phyloP scores from a whole-genome alignment of 768 basidiomycete species.

The Mycena vitilis region DNA sequence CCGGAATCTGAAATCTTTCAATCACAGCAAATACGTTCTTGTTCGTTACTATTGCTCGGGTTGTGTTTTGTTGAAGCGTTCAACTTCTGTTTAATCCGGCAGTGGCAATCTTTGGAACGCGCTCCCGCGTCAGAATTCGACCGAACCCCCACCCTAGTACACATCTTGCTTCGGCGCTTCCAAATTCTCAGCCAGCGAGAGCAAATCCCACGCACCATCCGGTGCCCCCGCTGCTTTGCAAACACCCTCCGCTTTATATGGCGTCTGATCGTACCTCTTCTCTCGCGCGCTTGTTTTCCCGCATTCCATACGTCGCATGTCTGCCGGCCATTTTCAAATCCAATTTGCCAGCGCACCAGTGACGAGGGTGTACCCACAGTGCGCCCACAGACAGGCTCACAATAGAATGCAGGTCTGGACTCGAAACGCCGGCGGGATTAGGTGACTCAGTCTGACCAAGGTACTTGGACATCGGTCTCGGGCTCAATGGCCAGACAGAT shows the following conservation, averaged over 20 bases:
- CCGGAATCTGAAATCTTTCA: too few relatives aligned
- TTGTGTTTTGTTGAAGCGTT: neutral
- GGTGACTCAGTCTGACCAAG: too few relatives aligned
- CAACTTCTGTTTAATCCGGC: neutral
- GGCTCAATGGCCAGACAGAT: too few relatives aligned
- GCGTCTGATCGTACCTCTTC: conserved; percentile 2
- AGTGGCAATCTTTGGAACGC: too few relatives aligned
- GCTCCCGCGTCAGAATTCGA: too few relatives aligned
- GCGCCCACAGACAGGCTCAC: neutral
- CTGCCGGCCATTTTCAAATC: neutral
- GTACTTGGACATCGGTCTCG: too few relatives aligned
- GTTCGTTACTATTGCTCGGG: too few relatives aligned
- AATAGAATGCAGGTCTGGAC: neutral
- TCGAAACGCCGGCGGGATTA: too few relatives aligned
- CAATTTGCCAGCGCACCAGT: too few relatives aligned
- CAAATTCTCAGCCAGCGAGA: too few relatives aligned
- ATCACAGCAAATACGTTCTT: too few relatives aligned
- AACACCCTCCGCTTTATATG: neutral
- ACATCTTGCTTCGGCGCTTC: neutral
- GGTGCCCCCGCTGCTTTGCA: conserved; percentile 1
- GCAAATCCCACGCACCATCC: neutral
- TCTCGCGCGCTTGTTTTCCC: neutral
- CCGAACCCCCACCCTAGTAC: neutral
- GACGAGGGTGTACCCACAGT: too few relatives aligned
- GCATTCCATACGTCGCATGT: neutral